Conservation (phyloP, 805 yeast genomes). For the Candida multigemmis region DNA sequence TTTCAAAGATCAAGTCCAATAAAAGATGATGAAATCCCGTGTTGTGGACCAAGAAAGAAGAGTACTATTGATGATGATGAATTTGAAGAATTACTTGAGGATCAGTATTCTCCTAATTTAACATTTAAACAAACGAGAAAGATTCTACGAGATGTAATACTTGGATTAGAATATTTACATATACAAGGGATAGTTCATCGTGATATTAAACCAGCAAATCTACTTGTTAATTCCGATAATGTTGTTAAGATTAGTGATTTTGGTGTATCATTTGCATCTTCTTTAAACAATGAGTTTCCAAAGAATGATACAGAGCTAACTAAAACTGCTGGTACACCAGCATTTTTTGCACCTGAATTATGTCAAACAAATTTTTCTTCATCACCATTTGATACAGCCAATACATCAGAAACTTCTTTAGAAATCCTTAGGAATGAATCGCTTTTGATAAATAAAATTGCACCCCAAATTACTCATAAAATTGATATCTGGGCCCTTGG, state of each 20-base stretch:
- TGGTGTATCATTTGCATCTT: conserved; percentile 79
- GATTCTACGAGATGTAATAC: conserved; percentile 72
- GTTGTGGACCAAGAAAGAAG: conserved; percentile 13
- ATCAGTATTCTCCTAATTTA: conserved; percentile 46
- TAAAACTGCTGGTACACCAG: conserved; percentile 97
- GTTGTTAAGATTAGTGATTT: conserved; percentile 91
- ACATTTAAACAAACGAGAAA: conserved; percentile 58
- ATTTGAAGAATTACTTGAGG: conserved; percentile 13
- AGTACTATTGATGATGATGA: conserved; percentile 8
- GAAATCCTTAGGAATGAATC: conserved; percentile 14
- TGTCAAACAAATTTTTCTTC: conserved; percentile 49
- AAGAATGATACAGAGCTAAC: conserved; percentile 70
- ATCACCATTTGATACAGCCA: no score
- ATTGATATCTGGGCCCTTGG: conserved; percentile 99
- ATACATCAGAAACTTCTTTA: conserved; percentile 10
- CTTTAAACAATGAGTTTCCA: conserved; percentile 33
- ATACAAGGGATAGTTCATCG: conserved; percentile 87
- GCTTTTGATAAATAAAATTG: conserved; percentile 9
- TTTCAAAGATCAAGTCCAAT: neutral
- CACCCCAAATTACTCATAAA: conserved; percentile 60
- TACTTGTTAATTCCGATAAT: conserved; percentile 60
- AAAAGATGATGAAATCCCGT: conserved; percentile 33
- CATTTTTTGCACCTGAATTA: conserved; percentile 90
- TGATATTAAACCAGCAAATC: conserved; percentile 92
- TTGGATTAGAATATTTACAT: conserved; percentile 87